Evolutionary conservation across 345 rosid species (phyloP), one percentile per base, ranked within the genome.

Genomic region (Arabidopsis suecica): DNA sequence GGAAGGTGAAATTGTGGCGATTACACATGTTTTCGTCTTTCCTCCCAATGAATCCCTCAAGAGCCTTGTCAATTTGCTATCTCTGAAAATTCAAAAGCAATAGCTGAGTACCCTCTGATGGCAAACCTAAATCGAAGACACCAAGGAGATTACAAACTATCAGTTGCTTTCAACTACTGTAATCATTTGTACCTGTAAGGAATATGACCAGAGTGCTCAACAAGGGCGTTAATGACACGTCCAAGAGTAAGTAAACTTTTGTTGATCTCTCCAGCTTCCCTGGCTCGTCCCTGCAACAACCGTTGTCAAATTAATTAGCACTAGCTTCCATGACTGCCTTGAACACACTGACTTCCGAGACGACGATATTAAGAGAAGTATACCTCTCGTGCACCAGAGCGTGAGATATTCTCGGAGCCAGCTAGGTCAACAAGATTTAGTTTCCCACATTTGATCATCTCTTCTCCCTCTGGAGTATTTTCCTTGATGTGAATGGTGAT

Each of bases 251-350:
- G 99, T 85, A 95, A 87, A 79, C 98, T 95, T 80, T 95, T 95
- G 79, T 95, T 95, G 58, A 95, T 95, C 86, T 95, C 99, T 68
- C 97, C 98, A 51, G 98, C 99, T 85, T 95, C 99, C 85, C 99
- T 89, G 73, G 97, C 99, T 82, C 99, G 86, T 64, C 99, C 97
- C 99, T 95, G 90, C 74, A 85, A 79, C 62, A 80, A 61, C 49
- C 37, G 14, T 72, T 61, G 41, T 58, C 75, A 71, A 57, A 6
- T 40, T 58, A 36, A 30, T 47, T 33, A 65, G 32, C 55, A 44
- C 61, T 30, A 64, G 16, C 9, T 36, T 47, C 11, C 41, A 75
- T 55, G 76, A 79, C 59, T 61, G n/a, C 51, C 77, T 74, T 41
- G 22, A 33, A 75, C 69, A 79, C 37, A 49, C 33, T 45, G 63